These are phyloP conservation scores for Hansenula sp. DNA, from an alignment of 1,139 yeast genomes.

Conservation along the genomic window DNA sequence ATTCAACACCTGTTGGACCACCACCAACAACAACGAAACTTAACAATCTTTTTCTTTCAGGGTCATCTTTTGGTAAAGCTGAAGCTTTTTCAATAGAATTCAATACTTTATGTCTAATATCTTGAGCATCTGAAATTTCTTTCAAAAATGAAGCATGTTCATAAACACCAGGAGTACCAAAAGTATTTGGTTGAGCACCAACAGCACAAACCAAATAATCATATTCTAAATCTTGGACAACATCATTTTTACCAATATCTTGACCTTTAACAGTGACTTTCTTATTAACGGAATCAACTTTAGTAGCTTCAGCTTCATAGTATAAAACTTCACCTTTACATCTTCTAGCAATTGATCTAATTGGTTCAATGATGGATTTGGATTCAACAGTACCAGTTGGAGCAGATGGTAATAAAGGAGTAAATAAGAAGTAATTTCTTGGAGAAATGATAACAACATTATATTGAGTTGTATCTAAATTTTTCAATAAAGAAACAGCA, in stretches of 20 bases:
- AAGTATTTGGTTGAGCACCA: constrained; percentile 90
- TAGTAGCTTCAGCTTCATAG: constrained; percentile 89
- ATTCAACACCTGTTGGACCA: constrained; percentile 96
- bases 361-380: constrained; percentile 87
- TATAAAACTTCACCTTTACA: constrained; percentile 77
- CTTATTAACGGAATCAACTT: constrained; percentile 67
- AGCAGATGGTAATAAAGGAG: constrained; percentile 89
- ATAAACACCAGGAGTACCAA: constrained; percentile 90
- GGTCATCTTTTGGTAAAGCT: constrained; percentile 67
- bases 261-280: constrained; percentile 50
- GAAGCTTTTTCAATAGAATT: constrained; percentile 83
- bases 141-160: constrained; percentile 84
- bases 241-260: constrained; percentile 28
- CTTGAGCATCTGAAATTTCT: constrained; percentile 80
- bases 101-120: constrained; percentile 73
- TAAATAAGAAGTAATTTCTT: constrained; percentile 89
- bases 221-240: constrained; percentile 50
- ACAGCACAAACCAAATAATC: constrained; percentile 87
- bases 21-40: constrained; percentile 91
- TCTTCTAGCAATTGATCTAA: constrained; percentile 69
- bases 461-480: constrained; percentile 80
- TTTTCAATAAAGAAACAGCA: constrained; percentile 74
- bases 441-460: constrained; percentile 91
- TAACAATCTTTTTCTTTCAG: constrained; percentile 76
- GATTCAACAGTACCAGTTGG: constrained; percentile 92